Conservation (phyloP, 1,284 basidiomycete genomes). For the Neotropicomus parvogracilis region DNA sequence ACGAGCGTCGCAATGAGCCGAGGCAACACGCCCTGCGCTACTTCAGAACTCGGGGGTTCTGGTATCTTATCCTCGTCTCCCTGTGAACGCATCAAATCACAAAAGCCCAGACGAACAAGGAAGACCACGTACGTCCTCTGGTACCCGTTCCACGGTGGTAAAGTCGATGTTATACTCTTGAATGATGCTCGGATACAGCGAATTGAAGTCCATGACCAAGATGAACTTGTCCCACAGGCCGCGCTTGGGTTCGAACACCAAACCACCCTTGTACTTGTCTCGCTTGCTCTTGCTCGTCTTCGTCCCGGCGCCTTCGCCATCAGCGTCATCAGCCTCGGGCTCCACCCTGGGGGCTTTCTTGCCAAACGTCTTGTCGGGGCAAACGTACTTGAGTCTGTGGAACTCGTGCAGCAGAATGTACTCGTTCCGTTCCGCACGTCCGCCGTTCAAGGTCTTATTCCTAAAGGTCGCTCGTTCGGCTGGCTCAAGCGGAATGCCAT, state of each 20-base stretch:
- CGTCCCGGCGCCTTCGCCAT: constrained; percentile 52
- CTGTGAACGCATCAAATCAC: constrained; percentile 31
- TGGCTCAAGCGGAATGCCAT: not conserved
- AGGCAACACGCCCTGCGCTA: constrained; percentile 86
- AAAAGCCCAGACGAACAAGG: not conserved
- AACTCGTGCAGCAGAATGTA: constrained; percentile 99
- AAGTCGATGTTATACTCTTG: constrained; percentile 99
- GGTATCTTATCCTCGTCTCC: constrained; percentile 80
- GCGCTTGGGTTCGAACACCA: constrained; percentile 96
- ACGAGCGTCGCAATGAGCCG: constrained; percentile 95
- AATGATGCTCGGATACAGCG: constrained; percentile 97
- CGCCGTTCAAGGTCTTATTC: constrained; percentile 94
- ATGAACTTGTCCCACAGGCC: constrained; percentile 97
- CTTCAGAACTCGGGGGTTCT: constrained; percentile 75
- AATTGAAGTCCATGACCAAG: constrained; percentile 99
- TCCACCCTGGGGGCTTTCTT: constrained; percentile 52
- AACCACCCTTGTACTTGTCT: constrained; percentile 98
- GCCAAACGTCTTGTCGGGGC: constrained; percentile 90
- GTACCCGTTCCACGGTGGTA: constrained; percentile 83
- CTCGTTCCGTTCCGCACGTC: constrained; percentile 97
- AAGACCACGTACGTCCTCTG: constrained; percentile 56
- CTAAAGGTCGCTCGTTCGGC: constrained; percentile 37
- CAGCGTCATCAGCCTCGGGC: constrained; percentile 51
- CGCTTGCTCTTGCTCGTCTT: constrained; percentile 68
- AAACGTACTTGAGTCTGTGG: constrained; percentile 93